phyloP scores from a whole-genome alignment of 129 eudicot species.

The Flaveria trinervia region DNA sequence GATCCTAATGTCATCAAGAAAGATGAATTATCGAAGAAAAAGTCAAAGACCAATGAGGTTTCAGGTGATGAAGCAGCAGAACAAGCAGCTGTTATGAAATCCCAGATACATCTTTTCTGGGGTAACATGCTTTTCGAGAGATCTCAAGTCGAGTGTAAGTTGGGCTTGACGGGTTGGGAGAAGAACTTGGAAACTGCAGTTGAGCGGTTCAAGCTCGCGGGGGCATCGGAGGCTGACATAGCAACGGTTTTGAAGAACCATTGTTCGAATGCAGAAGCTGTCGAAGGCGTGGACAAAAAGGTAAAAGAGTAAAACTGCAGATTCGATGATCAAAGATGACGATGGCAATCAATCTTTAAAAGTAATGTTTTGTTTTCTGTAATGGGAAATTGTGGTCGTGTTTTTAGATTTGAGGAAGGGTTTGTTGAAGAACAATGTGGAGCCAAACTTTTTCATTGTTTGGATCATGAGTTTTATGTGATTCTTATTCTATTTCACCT shows the following conservation, averaged over 20 bases:
- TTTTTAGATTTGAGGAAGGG: constrained; percentile 36
- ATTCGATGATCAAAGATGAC: constrained; percentile 30
- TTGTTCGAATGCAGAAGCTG: constrained; percentile 69
- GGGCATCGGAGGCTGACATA: constrained; percentile 89
- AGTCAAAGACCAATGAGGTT: constrained; percentile 62
- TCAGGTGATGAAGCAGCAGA: constrained; percentile 84
- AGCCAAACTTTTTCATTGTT: constrained; percentile 28
- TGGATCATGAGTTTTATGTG: constrained; percentile 39
- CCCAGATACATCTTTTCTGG: constrained; percentile 95
- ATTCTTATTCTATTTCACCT: constrained; percentile 27
- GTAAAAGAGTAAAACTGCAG: constrained; percentile 28
- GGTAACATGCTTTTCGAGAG: constrained; percentile 98
- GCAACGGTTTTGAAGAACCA: constrained; percentile 81
- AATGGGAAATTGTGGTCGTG: constrained; percentile 32
- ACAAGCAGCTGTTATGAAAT: constrained; percentile 93
- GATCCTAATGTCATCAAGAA: constrained; percentile 68
- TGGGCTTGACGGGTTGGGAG: constrained; percentile 72
- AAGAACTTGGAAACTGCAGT: constrained; percentile 74
- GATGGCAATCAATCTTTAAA: constrained; percentile 30
- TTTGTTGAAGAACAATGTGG: constrained; percentile 31
- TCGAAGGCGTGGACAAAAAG: constrained; percentile 45
- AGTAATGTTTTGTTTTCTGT: constrained; percentile 13
- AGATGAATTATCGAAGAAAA: constrained; percentile 68
- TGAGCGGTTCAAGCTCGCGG: constrained; percentile 87
- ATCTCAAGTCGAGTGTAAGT: constrained; percentile 87